Evolutionary conservation across 208 protist genomes (phyloP).

Genomic region (Leishmania tropica): DNA sequence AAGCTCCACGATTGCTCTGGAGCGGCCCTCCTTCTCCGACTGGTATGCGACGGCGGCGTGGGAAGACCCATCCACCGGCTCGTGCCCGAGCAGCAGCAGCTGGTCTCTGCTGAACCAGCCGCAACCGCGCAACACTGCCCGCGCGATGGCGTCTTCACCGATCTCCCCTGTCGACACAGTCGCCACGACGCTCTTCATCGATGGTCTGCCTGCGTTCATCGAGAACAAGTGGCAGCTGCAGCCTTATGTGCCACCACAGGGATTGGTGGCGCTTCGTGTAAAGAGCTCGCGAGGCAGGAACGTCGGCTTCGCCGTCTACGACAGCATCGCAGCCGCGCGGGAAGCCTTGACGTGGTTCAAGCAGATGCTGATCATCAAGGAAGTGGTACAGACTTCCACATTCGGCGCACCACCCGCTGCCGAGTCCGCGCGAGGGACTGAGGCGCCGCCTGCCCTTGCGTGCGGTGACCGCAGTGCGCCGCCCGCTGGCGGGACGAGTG

Average conservation of each 20-base stretch:
- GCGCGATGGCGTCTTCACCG: neutral
- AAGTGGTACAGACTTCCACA: conserved; percentile 27
- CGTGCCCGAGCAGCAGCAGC: conserved; percentile 2
- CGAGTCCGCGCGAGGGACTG: neutral
- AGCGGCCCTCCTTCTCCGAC: neutral
- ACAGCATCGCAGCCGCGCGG: conserved; percentile 29
- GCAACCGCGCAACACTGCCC: neutral
- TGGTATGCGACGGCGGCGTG: neutral
- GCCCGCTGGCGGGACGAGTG: neutral
- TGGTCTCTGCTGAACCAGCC: neutral
- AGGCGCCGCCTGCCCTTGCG: neutral
- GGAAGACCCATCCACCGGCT: neutral
- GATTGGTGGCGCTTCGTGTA: conserved; percentile 46
- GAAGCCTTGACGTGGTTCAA: conserved; percentile 61
- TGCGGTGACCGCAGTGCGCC: neutral
- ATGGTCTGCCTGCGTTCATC: conserved; percentile 41
- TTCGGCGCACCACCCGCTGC: neutral
- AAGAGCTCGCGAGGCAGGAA: conserved; percentile 45
- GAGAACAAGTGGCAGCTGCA: conserved; percentile 42
- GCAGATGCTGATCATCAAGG: conserved; percentile 19
- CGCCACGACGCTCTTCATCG: conserved; percentile 55
- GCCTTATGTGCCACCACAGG: conserved; percentile 54
- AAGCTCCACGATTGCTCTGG: neutral
- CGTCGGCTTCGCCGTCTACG: conserved; percentile 69
- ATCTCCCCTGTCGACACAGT: neutral